A percentile compares a stretch with the other conserved stretches of the same genome.
Conservation (phyloP, 1,139 yeast genomes). For the Diutina scorzettiae region DNA sequence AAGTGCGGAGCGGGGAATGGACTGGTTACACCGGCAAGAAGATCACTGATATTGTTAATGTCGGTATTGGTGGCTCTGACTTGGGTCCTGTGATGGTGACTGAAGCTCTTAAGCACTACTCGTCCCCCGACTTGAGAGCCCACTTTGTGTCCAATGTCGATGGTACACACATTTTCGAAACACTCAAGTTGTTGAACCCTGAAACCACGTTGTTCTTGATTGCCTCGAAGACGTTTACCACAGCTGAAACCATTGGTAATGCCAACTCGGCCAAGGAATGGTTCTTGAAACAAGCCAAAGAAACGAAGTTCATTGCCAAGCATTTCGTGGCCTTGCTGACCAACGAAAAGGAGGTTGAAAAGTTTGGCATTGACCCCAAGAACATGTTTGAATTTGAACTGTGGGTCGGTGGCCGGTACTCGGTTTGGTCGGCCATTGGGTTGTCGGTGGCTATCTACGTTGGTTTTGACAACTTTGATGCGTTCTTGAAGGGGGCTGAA, state of each 20-base stretch:
- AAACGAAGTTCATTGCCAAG: constrained; percentile 70
- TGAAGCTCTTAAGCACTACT: constrained; percentile 88
- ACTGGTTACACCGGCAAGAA: constrained; percentile 92
- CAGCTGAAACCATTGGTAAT: constrained; percentile 94
- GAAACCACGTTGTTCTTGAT: constrained; percentile 90
- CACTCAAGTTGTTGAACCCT: constrained; percentile 61
- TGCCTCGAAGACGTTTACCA: constrained; percentile 97
- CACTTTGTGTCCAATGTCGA: constrained; percentile 97
- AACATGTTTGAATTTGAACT: constrained; percentile 97
- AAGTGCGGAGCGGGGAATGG: constrained; percentile 88
- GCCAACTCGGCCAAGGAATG: constrained; percentile 91
- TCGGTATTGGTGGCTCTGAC: constrained; percentile 98
- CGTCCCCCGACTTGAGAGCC: constrained; percentile 61
- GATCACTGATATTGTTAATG: constrained; percentile 89
- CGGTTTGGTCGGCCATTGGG: constrained; percentile 98
- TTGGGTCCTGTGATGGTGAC: constrained; percentile 99
- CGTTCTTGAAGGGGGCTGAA: constrained; percentile 92
- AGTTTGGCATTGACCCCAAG: constrained; percentile 92
- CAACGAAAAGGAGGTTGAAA: constrained; percentile 78
- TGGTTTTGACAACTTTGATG: constrained; percentile 88
- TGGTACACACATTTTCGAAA: constrained; percentile 94
- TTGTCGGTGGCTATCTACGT: constrained; percentile 88
- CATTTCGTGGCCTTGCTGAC: constrained; percentile 97
- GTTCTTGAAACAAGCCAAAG: constrained; percentile 71
- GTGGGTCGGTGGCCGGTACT: constrained; percentile 99